Conservation (phyloP, 2,329 filamentous ascomycete genomes). For the Nigrospora sphaerica region DNA sequence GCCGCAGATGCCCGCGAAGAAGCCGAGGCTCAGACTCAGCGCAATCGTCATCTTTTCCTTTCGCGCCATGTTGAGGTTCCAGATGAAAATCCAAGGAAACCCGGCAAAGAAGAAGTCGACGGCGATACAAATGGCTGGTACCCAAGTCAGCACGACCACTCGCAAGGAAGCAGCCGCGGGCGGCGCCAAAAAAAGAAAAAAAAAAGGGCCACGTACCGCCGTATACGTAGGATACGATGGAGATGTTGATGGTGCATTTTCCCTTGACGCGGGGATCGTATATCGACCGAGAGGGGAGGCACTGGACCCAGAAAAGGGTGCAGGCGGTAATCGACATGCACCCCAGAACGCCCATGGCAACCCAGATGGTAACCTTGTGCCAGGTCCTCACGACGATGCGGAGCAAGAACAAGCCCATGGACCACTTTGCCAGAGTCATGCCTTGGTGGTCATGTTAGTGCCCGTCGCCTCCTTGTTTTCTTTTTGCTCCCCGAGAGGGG, state of each 20-base stretch:
- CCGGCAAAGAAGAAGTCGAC: conserved; percentile 7
- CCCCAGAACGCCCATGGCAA: conserved; percentile 1
- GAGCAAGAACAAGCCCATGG: conserved; percentile 6
- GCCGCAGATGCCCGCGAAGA: not conserved
- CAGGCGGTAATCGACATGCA: not conserved
- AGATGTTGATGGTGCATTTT: not conserved
- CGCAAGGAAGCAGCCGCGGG: not conserved
- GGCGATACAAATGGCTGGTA: conserved; percentile 1
- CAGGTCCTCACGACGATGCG: conserved; percentile 4
- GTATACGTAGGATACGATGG: not conserved
- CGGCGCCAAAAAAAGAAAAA: too few relatives aligned
- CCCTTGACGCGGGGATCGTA: conserved; percentile 4
- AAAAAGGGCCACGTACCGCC: not conserved
- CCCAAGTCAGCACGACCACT: not conserved
- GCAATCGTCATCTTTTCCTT: conserved; percentile 5
- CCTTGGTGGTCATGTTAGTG: not conserved
- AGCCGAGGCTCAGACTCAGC: conserved; percentile 3
- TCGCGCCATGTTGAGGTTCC: conserved; percentile 2
- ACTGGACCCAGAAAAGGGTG: conserved; percentile 7
- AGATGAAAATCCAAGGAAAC: conserved; percentile 8
- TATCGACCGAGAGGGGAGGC: conserved; percentile 3
- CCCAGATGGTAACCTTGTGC: conserved; percentile 7
- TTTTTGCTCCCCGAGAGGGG: too few relatives aligned
- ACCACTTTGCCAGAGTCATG: conserved; percentile 6
- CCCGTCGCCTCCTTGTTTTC: too few relatives aligned